A percentile compares a stretch with the other conserved stretches of the same genome.
Conservation (phyloP, 768 basidiomycete genomes). For the Collybiopsis confluens region DNA sequence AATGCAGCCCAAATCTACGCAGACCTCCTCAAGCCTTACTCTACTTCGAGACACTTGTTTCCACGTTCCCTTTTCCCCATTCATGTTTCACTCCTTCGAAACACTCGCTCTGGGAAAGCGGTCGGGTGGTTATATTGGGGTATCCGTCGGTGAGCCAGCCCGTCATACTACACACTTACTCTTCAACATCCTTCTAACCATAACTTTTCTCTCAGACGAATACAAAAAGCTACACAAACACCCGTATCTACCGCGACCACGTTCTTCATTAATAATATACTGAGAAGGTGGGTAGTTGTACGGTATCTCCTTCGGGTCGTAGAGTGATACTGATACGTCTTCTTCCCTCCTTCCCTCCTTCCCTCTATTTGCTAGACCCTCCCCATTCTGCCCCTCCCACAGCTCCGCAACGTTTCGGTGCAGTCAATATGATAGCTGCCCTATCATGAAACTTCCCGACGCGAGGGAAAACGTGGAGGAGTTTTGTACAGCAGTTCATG, state of each 20-base stretch:
- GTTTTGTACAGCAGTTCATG: constrained; percentile 70
- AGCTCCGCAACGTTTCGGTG: constrained; percentile 73
- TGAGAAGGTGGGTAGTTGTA: constrained; percentile 51
- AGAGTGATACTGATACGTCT: background rate
- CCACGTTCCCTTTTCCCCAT: constrained; percentile 84
- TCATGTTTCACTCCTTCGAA: constrained; percentile 71
- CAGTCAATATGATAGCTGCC: constrained; percentile 75
- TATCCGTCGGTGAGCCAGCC: constrained; percentile 57
- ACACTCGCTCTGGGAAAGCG: constrained; percentile 70
- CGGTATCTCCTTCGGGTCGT: background rate
- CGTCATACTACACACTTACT: background rate
- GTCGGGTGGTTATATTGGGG: constrained; percentile 76
- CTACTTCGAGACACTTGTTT: constrained; percentile 70
- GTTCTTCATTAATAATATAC: constrained; percentile 74
- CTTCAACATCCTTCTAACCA: background rate
- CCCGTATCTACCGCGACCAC: constrained; percentile 76
- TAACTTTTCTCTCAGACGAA: constrained; percentile 51
- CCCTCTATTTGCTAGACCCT: too few relatives aligned
- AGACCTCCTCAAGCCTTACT: constrained; percentile 88
- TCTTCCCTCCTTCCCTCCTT: background rate
- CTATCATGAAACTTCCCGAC: constrained; percentile 84
- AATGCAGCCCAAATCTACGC: constrained; percentile 88
- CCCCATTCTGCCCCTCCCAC: too few relatives aligned
- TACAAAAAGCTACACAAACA: constrained; percentile 73
- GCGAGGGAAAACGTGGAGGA: constrained; percentile 74